Conservation (phyloP, 2,329 filamentous ascomycete species). For the Corniculantispora saksenae region DNA sequence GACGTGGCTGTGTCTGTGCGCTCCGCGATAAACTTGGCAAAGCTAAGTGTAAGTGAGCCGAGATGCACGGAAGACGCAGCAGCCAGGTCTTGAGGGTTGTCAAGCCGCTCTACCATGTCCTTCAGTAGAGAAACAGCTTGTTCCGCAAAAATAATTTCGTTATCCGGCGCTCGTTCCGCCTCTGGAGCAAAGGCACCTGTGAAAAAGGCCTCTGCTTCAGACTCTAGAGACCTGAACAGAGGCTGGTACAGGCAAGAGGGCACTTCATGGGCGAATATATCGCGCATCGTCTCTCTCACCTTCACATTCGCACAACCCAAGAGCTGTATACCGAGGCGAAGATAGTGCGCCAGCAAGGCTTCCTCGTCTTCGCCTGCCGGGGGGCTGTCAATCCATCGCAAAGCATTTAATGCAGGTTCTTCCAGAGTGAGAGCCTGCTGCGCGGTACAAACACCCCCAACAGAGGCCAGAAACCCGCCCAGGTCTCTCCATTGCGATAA, state of each 20-base stretch:
- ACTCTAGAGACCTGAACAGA: constrained; percentile 65
- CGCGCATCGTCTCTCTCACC: constrained; percentile 66
- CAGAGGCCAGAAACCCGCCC: constrained; percentile 67
- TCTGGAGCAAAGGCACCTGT: constrained; percentile 52
- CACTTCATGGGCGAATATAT: constrained; percentile 66
- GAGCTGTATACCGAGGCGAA: constrained; percentile 65
- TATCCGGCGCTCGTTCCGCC: constrained; percentile 55
- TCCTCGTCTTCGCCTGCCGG: constrained; percentile 62
- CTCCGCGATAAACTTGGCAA: constrained; percentile 66
- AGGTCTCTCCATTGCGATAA: constrained; percentile 69
- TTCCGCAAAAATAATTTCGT: constrained; percentile 66
- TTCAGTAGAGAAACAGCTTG: constrained; percentile 65
- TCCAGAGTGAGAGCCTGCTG: constrained; percentile 58
- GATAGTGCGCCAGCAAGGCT: constrained; percentile 59
- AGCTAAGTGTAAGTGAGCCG: constrained; percentile 63
- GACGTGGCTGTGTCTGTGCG: constrained; percentile 56
- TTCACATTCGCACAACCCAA: constrained; percentile 64
- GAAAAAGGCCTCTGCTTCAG: constrained; percentile 64
- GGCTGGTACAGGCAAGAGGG: constrained; percentile 62
- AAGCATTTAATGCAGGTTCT: constrained; percentile 55
- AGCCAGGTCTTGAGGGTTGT: constrained; percentile 63
- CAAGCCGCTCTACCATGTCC: constrained; percentile 63
- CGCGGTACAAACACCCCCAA: constrained; percentile 66
- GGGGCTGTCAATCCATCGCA: constrained; percentile 66
- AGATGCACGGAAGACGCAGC: constrained; percentile 65